Evolutionary conservation across 768 basidiomycete genomes (phyloP).

Genomic region (Russula sp.): DNA sequence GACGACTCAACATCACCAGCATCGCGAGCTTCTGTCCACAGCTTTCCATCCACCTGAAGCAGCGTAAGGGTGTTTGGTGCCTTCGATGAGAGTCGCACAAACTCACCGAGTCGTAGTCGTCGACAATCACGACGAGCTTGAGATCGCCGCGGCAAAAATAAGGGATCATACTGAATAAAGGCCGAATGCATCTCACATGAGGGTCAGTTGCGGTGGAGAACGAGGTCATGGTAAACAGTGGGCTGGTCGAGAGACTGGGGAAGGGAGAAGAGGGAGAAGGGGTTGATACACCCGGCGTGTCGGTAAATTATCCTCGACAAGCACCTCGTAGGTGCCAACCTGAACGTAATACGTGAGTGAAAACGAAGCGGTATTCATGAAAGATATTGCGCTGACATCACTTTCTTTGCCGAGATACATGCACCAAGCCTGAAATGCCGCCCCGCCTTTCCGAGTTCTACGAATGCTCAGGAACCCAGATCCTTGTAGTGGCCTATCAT

Average conservation of each 20-base stretch:
- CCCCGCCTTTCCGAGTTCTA: too few relatives aligned
- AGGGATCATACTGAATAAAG: too few relatives aligned
- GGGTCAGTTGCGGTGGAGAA: background rate
- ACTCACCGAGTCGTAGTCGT: constrained; percentile 42
- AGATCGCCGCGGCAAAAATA: constrained; percentile 34
- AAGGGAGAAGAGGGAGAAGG: background rate
- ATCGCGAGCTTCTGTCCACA: constrained; percentile 42
- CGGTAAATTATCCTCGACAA: constrained; percentile 36
- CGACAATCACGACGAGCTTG: constrained; percentile 44
- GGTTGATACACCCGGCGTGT: constrained; percentile 4
- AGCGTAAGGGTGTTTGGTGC: background rate
- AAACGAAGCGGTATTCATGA: too few relatives aligned
- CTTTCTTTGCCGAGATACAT: too few relatives aligned
- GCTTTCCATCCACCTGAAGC: constrained; percentile 41
- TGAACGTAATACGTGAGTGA: constrained; percentile 16
- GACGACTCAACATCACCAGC: constrained; percentile 42
- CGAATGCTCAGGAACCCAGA: too few relatives aligned
- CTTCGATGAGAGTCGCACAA: constrained; percentile 3
- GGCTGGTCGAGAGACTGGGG: background rate
- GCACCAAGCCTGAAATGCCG: too few relatives aligned
- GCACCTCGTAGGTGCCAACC: constrained; percentile 38
- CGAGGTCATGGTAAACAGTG: background rate
- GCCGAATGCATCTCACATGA: constrained; percentile 1
- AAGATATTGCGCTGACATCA: too few relatives aligned
- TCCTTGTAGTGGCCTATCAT: too few relatives aligned